Evolutionary conservation across 495 filamentous ascomycete species (phyloP).

Genomic region (Massariosphaeria phaeospora): DNA sequence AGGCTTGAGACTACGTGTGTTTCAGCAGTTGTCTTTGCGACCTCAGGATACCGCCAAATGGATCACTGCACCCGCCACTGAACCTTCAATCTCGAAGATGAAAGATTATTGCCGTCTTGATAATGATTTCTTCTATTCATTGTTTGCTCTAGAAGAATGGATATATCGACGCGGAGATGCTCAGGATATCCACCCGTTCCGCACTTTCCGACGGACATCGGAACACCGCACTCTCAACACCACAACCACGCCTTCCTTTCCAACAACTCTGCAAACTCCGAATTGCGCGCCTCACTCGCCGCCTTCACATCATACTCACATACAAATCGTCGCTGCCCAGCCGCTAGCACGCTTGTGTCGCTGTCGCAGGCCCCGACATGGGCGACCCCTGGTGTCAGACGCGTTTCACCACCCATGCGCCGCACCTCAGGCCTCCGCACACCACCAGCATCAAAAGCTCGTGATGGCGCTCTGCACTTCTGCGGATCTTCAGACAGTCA

Average conservation of each 20-base stretch:
- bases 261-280: not conserved
- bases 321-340: not conserved
- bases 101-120: conserved; percentile 1
- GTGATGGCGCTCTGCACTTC: conserved; percentile 8
- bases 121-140: not conserved
- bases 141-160: not conserved
- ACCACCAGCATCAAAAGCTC: conserved; percentile 30
- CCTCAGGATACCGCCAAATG: not conserved
- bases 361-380: conserved; percentile 18
- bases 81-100: conserved; percentile 16
- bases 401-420: conserved; percentile 5
- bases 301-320: not conserved
- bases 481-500: conserved; percentile 13
- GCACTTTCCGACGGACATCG: not conserved
- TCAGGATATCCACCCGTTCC: not conserved
- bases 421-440: conserved; percentile 12
- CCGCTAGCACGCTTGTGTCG: not conserved
- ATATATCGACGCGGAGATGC: not conserved
- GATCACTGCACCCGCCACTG: not conserved
- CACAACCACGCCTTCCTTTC: not conserved
- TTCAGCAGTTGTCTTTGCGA: conserved; percentile 20
- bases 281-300: not conserved
- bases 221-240: not conserved
- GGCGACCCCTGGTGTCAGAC: conserved; percentile 19
- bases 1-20: conserved; percentile 11